phyloP scores from a whole-genome alignment of 768 basidiomycete species.

The Naganishia randhawae region DNA sequence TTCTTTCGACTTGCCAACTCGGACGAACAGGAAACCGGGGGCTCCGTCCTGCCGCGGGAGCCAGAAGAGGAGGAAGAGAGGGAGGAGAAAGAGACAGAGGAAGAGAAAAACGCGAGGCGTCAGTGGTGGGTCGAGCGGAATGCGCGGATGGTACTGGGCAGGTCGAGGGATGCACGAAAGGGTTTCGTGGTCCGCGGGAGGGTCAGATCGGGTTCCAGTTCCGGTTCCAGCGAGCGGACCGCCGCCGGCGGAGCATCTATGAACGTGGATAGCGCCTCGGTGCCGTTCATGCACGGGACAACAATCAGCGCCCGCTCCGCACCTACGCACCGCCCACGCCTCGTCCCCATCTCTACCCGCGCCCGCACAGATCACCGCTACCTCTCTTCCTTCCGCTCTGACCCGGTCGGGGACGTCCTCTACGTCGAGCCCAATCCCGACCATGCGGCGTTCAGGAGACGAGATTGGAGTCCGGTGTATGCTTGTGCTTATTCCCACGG shows the following conservation, averaged over 20 bases:
- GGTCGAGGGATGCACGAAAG: background rate
- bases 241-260: background rate
- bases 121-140: background rate
- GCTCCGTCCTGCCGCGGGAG: background rate
- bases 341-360: background rate
- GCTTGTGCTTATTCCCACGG: slow-evolving; percentile 27
- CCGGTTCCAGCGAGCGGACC: background rate
- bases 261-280: background rate
- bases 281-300: no score
- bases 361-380: background rate
- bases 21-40: background rate
- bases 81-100: background rate
- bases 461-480: slow-evolving; percentile 26
- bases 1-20: background rate
- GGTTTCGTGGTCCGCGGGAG: no score
- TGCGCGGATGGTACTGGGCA: background rate
- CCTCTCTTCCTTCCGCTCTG: slow-evolving; percentile 11
- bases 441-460: background rate
- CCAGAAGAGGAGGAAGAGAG: background rate
- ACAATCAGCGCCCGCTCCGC: no score
- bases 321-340: background rate
- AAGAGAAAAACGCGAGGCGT: background rate
- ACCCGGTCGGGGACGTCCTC: background rate
- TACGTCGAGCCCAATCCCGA: slow-evolving; percentile 24
- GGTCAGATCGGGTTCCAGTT: background rate